phyloP scores from a whole-genome alignment of 352 stramenopile species.

The Phytopythium sindhum region DNA sequence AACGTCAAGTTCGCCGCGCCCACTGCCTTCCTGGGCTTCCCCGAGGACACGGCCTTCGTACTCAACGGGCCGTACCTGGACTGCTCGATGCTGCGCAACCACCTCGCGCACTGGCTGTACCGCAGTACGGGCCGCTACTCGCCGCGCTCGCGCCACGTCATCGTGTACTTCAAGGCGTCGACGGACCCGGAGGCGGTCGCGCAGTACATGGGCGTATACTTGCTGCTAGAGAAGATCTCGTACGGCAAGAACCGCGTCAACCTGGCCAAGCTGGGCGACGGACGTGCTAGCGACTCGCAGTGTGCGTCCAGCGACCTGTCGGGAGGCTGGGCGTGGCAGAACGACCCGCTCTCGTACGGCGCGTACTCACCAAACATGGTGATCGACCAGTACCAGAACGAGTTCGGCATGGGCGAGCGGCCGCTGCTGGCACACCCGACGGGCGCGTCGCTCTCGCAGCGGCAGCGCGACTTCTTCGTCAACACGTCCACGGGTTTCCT shows the following conservation, averaged over 20 bases:
- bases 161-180: constrained; percentile 57
- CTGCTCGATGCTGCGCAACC: constrained; percentile 69
- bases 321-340: constrained; percentile 79
- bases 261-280: constrained; percentile 34
- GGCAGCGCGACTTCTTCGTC: constrained; percentile 77
- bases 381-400: constrained; percentile 74
- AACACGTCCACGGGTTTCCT: constrained; percentile 53
- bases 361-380: constrained; percentile 76
- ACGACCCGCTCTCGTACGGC: constrained; percentile 62
- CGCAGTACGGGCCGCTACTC: constrained; percentile 68
- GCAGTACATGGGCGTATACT: constrained; percentile 66
- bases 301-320: constrained; percentile 46
- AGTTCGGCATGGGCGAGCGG: constrained; percentile 75
- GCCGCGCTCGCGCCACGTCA: constrained; percentile 54
- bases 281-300: constrained; percentile 9
- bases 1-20: constrained; percentile 55
- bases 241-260: constrained; percentile 71
- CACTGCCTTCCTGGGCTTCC: constrained; percentile 49
- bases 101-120: constrained; percentile 77
- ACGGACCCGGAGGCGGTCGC: constrained; percentile 12
- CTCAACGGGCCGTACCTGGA: constrained; percentile 78
- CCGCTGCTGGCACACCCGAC: constrained; percentile 54
- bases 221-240: constrained; percentile 72
- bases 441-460: constrained; percentile 51
- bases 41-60: constrained; percentile 62